Conservation (phyloP, 208 protist species). For the Sergeia podlipaevii region DNA sequence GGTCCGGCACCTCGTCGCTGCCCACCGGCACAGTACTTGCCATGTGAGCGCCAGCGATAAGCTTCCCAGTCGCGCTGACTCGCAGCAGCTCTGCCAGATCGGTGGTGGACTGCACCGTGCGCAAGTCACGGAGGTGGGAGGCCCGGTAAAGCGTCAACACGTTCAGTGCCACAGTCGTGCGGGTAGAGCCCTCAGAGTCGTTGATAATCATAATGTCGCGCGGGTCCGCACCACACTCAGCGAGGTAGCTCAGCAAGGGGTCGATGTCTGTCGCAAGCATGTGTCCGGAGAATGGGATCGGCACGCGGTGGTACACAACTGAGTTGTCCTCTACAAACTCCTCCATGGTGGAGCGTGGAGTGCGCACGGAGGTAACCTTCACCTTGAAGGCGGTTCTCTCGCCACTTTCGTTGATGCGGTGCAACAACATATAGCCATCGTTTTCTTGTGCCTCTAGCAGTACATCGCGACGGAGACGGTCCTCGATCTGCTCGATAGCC, state of each 20-base stretch:
- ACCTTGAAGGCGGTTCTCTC: slow-evolving; percentile 42
- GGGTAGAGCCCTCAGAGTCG: slow-evolving; percentile 65
- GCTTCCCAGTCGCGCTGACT: slow-evolving; percentile 17
- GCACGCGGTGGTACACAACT: slow-evolving; percentile 73
- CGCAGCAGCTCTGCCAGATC: slow-evolving; percentile 46
- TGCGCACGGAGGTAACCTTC: slow-evolving; percentile 58
- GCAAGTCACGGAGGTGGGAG: slow-evolving; percentile 37
- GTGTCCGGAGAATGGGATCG: slow-evolving; percentile 77
- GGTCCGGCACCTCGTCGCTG: slow-evolving; percentile 41
- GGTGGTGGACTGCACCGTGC: slow-evolving; percentile 27
- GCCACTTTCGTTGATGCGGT: slow-evolving; percentile 38
- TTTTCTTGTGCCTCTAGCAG: slow-evolving; percentile 76
- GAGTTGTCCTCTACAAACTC: slow-evolving; percentile 48
- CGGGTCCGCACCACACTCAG: slow-evolving; percentile 18
- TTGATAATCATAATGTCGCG: slow-evolving; percentile 77
- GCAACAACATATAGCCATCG: slow-evolving; percentile 64
- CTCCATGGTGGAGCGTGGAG: slow-evolving; percentile 66
- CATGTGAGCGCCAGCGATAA: slow-evolving; percentile 35
- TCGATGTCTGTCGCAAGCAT: slow-evolving; percentile 78
- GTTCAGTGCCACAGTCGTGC: slow-evolving; percentile 80
- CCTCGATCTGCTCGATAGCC: slow-evolving; percentile 85
- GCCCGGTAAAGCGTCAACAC: slow-evolving; percentile 70
- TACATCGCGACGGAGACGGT: slow-evolving; percentile 78
- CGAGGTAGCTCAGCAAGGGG: slow-evolving; percentile 72
- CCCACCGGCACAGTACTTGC: slow-evolving; percentile 23